Conservation (phyloP, 31 red algal species). For the Porphyra umbilicalis region DNA sequence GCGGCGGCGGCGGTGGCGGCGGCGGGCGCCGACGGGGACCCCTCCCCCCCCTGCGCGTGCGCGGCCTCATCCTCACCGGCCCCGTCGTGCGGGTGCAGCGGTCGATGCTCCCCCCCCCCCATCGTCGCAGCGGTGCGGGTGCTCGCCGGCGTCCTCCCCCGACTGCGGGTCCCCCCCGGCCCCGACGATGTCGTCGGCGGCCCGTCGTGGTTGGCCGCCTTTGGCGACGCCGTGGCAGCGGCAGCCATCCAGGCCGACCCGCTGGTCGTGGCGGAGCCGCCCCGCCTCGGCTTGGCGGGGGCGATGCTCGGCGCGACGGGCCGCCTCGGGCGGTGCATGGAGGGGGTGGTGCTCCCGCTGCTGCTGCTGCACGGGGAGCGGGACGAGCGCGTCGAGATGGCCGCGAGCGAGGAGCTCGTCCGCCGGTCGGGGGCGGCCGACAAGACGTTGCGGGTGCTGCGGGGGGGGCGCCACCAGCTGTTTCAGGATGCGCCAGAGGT, state of each 20-base stretch:
- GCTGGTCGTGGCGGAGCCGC: neutral
- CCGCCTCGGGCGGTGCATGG: neutral
- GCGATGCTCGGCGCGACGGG: neutral
- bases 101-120: neutral
- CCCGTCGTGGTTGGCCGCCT: neutral
- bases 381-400: neutral
- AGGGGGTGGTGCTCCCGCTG: neutral
- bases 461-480: neutral
- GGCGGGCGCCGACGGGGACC: neutral
- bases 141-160: neutral
- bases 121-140: neutral
- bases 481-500: neutral
- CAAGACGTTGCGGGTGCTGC: neutral
- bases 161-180: neutral
- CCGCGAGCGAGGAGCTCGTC: neutral
- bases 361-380: neutral
- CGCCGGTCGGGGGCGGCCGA: neutral
- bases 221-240: neutral
- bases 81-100: neutral
- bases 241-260: neutral
- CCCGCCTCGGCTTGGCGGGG: neutral
- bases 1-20: too few species aligned
- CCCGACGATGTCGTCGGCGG: neutral
- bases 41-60: neutral
- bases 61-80: neutral